phyloP scores from a whole-genome alignment of 306 rosid genomes.

The Prunus salicina region DNA sequence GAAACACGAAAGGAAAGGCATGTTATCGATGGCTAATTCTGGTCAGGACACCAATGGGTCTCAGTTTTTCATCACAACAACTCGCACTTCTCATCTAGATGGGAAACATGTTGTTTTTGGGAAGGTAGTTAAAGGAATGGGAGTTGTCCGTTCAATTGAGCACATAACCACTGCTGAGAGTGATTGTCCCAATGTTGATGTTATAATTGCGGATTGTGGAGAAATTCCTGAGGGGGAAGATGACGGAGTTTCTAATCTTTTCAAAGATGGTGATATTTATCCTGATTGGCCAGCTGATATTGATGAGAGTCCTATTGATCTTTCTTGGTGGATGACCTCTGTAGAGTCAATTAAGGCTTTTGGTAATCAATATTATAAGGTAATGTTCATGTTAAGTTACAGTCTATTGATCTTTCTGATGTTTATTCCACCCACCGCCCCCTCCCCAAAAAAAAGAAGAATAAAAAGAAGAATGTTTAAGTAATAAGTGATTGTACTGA shows the following conservation, averaged over 20 bases:
- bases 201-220: constrained; percentile 64
- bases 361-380: constrained; percentile 80
- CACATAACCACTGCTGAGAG: constrained; percentile 45
- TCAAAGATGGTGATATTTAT: constrained; percentile 79
- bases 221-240: constrained; percentile 67
- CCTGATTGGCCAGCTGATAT: constrained; percentile 97
- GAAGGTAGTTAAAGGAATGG: constrained; percentile 84
- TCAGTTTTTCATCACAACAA: constrained; percentile 83
- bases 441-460: not conserved
- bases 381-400: constrained; percentile 15
- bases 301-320: constrained; percentile 56
- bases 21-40: constrained; percentile 88
- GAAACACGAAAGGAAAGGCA: constrained; percentile 96
- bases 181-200: constrained; percentile 55
- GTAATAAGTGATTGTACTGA: not conserved
- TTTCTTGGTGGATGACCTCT: constrained; percentile 79
- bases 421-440: not conserved
- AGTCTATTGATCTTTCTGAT: not conserved
- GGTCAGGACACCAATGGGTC: constrained; percentile 84
- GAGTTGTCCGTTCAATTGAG: constrained; percentile 79
- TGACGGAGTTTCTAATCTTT: constrained; percentile 77
- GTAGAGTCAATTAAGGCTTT: constrained; percentile 67
- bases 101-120: constrained; percentile 94
- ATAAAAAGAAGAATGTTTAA: not conserved
- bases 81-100: constrained; percentile 78